Base-by-base conservation (phyloP, 331 rosid species). In the Malus hybrid region DNA sequence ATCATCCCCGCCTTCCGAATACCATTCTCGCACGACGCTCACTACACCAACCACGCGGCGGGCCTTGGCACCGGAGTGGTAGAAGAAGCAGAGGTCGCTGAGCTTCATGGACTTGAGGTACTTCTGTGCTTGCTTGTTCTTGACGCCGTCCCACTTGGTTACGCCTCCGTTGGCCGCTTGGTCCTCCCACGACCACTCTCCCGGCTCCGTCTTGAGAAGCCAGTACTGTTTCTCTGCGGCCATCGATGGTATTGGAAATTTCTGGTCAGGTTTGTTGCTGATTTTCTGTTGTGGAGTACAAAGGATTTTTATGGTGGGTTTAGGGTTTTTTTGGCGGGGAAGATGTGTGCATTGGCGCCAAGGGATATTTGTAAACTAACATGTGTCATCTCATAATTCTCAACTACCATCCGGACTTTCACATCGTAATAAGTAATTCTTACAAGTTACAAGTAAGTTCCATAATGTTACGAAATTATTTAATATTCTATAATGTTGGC, bases 171-270 rank as follows among this genome's bases (percentile, higher is more conserved):
- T 87, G 36, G 89, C 86, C 1, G 87, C 88, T 72, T 93, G 97
- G 72, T 93, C 96, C 56, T 91, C 96, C 98, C 96, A 93, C 19
- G 97, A 91, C 98, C 96, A 91, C 72, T 93, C 98, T 4, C 85
- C 83, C 5, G 94, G 86, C 64, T 91, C 98, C 6, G 97, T 91
- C 77, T 91, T 93, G 86, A 93, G 68, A 36, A 91, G 94, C 88
- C 81, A 91, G 80, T 44, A 80, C 39, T 80, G 78, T 28, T 75
- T 82, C 42, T 73, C 70, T 66, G 65, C 72, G 15, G 36, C 84
- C 86, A 82, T 86, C 20, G 56, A 24, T 72, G 76, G 39, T 7
- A 2, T 26, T 63, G 36, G 57, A 20, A 32, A 20, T 12, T 15
- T 71, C 22, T 58, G 15, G 1, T 22, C 22, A 34, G 30, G 5